A percentile compares a stretch with the other conserved stretches of the same genome.
Conservation (phyloP, 2,329 filamentous ascomycete genomes). For the Thielaviopsis euricoi region DNA sequence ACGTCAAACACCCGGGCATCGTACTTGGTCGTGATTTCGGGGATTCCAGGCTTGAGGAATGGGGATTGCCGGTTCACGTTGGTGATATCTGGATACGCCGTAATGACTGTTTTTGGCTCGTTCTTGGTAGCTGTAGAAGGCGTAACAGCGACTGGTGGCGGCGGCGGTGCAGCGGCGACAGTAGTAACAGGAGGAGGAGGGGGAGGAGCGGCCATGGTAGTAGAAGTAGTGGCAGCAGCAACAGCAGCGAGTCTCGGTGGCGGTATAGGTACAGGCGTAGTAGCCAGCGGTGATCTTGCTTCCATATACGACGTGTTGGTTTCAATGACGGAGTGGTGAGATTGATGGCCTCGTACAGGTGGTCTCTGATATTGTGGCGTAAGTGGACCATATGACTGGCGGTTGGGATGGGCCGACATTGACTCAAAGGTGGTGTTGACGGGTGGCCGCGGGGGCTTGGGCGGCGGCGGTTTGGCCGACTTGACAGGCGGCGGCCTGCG, state of each 20-base stretch:
- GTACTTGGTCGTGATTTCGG: conserved; percentile 68
- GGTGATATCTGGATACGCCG: conserved; percentile 69
- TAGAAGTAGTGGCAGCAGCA: conserved; percentile 13
- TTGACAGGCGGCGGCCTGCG: conserved; percentile 2
- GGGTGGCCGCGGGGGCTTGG: conserved; percentile 5
- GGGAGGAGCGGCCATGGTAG: conserved; percentile 12
- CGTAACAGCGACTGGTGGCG: background rate
- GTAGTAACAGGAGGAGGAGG: conserved; percentile 10
- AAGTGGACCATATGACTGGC: conserved; percentile 1
- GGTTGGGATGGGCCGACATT: background rate
- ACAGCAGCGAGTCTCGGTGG: conserved; percentile 10
- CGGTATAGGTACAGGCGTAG: conserved; percentile 3
- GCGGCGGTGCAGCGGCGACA: conserved; percentile 13
- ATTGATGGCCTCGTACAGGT: conserved; percentile 7
- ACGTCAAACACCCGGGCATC: conserved; percentile 77
- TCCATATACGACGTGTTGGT: conserved; percentile 2
- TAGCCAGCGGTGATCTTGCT: background rate
- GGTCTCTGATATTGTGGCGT: conserved; percentile 8
- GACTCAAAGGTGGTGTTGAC: conserved; percentile 3
- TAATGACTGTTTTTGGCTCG: conserved; percentile 33
- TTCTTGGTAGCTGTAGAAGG: conserved; percentile 13
- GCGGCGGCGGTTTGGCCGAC: conserved; percentile 9
- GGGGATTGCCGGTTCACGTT: conserved; percentile 74
- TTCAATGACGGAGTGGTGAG: conserved; percentile 10
- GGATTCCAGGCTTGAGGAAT: conserved; percentile 51